A percentile compares a stretch with the other conserved stretches of the same genome.
phyloP scores from a whole-genome alignment of 2,329 filamentous ascomycete genomes.

The Colletotrichum sp. region DNA sequence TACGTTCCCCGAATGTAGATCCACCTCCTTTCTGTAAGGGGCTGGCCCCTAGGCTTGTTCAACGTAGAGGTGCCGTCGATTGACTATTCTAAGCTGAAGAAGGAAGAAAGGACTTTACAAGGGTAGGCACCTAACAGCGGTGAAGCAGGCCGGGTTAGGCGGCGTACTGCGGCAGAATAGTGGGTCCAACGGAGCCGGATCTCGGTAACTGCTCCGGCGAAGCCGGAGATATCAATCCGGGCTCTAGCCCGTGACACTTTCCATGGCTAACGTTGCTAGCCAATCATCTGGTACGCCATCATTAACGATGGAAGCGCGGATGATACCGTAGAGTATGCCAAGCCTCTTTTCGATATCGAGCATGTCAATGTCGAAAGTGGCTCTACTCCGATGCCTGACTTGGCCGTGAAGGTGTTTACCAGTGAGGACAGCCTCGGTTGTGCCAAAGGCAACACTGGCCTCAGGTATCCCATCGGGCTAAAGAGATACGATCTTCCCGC shows the following conservation, averaged over 20 bases:
- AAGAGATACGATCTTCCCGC: constrained; percentile 34
- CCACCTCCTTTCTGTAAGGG: background rate
- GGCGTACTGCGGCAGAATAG: no score
- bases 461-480: constrained; percentile 47
- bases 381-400: constrained; percentile 43
- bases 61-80: no score
- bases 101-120: no score
- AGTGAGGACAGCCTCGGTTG: constrained; percentile 37
- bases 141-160: no score
- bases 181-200: no score
- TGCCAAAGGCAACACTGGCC: constrained; percentile 42
- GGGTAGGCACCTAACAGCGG: no score
- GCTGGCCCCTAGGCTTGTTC: no score
- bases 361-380: constrained; percentile 33
- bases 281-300: constrained; percentile 42
- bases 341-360: constrained; percentile 43
- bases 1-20: constrained; percentile 26
- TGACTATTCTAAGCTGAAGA: no score
- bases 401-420: constrained; percentile 45
- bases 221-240: no score
- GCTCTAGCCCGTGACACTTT: no score
- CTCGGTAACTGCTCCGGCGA: no score
- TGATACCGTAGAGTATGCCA: constrained; percentile 39
- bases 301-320: constrained; percentile 40
- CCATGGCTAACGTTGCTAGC: constrained; percentile 24